Evolutionary conservation across 495 filamentous ascomycete species (phyloP).

Genomic region (Bathelium albidoporum): DNA sequence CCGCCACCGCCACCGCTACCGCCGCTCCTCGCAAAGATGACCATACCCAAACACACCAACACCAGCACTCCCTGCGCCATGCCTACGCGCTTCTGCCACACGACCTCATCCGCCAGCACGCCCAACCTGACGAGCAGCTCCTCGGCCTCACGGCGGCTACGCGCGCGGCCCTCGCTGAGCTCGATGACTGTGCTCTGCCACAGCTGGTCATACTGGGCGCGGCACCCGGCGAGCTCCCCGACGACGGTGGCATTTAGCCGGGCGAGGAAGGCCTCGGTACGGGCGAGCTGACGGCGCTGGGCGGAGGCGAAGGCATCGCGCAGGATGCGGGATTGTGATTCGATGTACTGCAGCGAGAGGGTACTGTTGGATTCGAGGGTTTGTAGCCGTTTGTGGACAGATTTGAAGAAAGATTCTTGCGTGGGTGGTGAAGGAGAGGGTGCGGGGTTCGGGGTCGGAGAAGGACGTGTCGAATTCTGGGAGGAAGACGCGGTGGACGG

Average conservation of each 20-base stretch:
- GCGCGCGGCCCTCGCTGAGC: constrained; percentile 74
- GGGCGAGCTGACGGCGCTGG: constrained; percentile 75
- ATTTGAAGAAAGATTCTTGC: constrained; percentile 97
- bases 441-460: constrained; percentile 42
- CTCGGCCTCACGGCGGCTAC: constrained; percentile 67
- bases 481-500: constrained; percentile 27
- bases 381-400: constrained; percentile 82
- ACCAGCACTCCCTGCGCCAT: constrained; percentile 81
- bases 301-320: constrained; percentile 86
- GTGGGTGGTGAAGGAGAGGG: constrained; percentile 64
- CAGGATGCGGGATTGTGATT: constrained; percentile 85
- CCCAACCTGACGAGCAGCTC: constrained; percentile 73
- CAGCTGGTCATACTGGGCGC: constrained; percentile 85
- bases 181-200: constrained; percentile 93
- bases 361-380: constrained; percentile 87
- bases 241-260: constrained; percentile 77
- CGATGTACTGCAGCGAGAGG: constrained; percentile 89
- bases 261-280: constrained; percentile 72
- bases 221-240: constrained; percentile 68
- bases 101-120: constrained; percentile 83
- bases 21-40: constrained; percentile 59
- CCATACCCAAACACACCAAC: constrained; percentile 74
- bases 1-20: constrained; percentile 22
- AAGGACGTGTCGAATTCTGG: constrained; percentile 7
- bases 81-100: constrained; percentile 91